These are phyloP conservation scores for Hanseniaspora lindneri DNA, from an alignment of 805 yeast species.

Conservation along the genomic window DNA sequence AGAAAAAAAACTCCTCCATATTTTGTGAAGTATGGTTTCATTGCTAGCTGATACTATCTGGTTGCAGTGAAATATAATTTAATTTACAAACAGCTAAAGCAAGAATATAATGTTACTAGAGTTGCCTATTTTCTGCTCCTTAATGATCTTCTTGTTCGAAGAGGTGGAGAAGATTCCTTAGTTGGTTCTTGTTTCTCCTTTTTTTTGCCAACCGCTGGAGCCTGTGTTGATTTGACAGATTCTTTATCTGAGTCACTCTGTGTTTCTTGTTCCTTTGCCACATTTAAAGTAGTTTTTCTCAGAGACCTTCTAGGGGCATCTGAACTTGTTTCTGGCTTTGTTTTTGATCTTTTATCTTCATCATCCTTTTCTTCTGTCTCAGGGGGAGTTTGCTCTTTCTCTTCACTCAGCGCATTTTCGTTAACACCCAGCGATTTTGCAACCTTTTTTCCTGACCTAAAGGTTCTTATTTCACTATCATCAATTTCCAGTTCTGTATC, in stretches of 20 bases:
- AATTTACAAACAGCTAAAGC: too few relatives aligned
- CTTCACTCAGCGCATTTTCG: background rate
- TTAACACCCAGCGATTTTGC: background rate
- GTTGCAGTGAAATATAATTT: too few relatives aligned
- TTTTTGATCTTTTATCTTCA: background rate
- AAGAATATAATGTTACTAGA: background rate
- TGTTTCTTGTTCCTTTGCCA: background rate
- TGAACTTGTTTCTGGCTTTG: background rate
- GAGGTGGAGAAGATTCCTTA: too few relatives aligned
- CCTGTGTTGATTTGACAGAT: constrained; percentile 19
- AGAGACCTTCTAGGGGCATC: background rate
- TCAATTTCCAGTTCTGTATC: constrained; percentile 11
- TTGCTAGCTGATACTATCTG: too few relatives aligned
- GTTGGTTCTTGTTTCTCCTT: too few relatives aligned
- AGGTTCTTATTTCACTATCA: constrained; percentile 14
- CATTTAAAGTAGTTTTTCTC: constrained; percentile 15
- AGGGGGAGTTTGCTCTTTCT: background rate
- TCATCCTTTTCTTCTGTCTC: background rate
- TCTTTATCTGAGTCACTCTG: constrained; percentile 15
- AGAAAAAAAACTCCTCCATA: too few relatives aligned
- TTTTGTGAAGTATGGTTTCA: too few relatives aligned
- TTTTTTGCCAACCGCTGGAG: too few relatives aligned
- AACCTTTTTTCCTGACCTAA: constrained; percentile 13
- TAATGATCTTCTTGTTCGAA: too few relatives aligned
- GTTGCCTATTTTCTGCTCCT: constrained; percentile 18